Evolutionary conservation across 257 asterid species (phyloP), one percentile per base, ranked within the genome.

Genomic region (Henckelia pumila): DNA sequence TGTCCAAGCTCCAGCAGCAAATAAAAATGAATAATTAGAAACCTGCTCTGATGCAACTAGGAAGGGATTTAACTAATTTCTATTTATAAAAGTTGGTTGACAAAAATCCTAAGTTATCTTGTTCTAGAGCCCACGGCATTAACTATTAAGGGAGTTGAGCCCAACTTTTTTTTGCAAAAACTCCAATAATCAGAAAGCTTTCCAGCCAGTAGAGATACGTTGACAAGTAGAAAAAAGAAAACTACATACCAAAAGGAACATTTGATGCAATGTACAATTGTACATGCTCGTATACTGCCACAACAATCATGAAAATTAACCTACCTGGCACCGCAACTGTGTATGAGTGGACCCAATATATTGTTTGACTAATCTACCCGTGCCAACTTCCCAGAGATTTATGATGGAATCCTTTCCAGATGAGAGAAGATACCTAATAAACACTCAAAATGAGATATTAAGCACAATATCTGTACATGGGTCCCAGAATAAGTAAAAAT

Each of bases 351-450:
- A 91, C 25, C 95, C 97, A 64, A 70, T 58, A 77, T 87, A 89
- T 72, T 84, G 85, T 79, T 81, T 82, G 64, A 89, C 89, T 81
- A 87, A 67, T 75, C 81, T 82, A 67, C 95, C 93, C 9, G 89
- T 79, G 61, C 89, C 87, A 65, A 85, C 88, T 61, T 89, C 95
- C 97, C 97, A 89, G 26, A 89, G 86, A 80, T 89, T 89, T 72
- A 89, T 88, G 17, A 67, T 71, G 63, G 95, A 87, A 83, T 89
- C 93, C 80, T 87, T 89, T 73, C 93, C 93, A 32, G 89, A 80
- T 59, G 95, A 89, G 47, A 85, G 91, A 28, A 89, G 75, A 70
- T 82, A 89, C 86, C 97, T 89, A 78, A 50, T 47, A 64, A 71
- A 50, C 70, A 74, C 59, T 73, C 65, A 66, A 73, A 53, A 73